Evolutionary conservation across 805 yeast species (phyloP).

Genomic region (Candida peoriensis): DNA sequence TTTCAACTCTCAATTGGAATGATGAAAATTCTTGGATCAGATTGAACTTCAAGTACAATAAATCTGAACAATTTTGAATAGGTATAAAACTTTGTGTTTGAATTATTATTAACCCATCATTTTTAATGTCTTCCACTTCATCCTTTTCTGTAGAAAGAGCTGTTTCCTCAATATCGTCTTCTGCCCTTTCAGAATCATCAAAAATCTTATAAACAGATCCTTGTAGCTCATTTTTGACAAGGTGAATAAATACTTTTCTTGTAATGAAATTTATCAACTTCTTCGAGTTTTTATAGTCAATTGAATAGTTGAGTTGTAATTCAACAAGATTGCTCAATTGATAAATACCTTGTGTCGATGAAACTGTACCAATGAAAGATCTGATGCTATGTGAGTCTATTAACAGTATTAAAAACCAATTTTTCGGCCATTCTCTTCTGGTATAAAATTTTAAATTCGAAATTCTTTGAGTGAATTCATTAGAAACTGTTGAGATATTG

Average conservation of each 20-base stretch:
- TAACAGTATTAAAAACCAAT: conserved; percentile 34
- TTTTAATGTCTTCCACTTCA: conserved; percentile 5
- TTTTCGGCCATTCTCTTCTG: conserved; percentile 30
- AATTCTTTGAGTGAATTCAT: not conserved
- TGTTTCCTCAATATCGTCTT: conserved; percentile 10
- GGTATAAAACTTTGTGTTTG: conserved; percentile 32
- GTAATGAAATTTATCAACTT: conserved; percentile 1
- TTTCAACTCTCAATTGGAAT: conserved; percentile 4
- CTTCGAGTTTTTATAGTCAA: conserved; percentile 18
- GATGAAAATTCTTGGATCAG: conserved; percentile 4
- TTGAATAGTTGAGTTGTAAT: conserved; percentile 12
- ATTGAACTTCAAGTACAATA: conserved; percentile 26
- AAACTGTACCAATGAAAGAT: conserved; percentile 32
- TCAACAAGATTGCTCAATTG: conserved; percentile 6
- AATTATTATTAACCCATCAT: conserved; percentile 21
- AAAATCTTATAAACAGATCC: conserved; percentile 2
- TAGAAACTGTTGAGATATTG: not conserved
- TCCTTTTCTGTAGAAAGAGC: conserved; percentile 5
- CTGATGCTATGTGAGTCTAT: conserved; percentile 23
- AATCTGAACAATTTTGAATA: conserved; percentile 31
- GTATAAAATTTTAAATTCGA: conserved; percentile 30
- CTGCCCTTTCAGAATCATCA: too few species aligned
- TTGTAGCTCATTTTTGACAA: conserved; percentile 1
- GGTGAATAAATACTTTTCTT: not conserved
- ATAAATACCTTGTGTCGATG: conserved; percentile 19